A percentile compares a stretch with the other conserved stretches of the same genome.
phyloP scores from a whole-genome alignment of 106 monocot species.

The Allium fistulosum region DNA sequence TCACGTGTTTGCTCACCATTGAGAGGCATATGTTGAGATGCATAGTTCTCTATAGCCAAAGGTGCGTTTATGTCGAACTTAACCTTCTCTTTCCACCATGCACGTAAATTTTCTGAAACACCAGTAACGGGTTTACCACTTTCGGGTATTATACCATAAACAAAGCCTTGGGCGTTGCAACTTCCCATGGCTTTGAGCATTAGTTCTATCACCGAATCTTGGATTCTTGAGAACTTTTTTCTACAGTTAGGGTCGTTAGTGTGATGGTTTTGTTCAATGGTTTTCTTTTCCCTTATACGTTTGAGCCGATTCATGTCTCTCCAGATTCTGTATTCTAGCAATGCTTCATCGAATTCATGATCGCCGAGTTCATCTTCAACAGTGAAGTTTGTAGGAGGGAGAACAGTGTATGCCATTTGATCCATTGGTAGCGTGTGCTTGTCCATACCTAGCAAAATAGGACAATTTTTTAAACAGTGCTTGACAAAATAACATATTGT shows the following conservation, averaged over 20 bases:
- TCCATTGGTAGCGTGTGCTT: no score
- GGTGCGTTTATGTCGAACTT: conserved; percentile 7
- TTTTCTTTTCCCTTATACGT: background rate
- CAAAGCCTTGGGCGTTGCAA: conserved; percentile 13
- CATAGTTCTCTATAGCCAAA: conserved; percentile 5
- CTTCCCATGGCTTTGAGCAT: conserved; percentile 11
- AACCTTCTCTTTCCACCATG: conserved; percentile 17
- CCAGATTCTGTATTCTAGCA: background rate
- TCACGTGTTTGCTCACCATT: background rate
- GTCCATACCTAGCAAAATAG: no score
- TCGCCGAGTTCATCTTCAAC: background rate
- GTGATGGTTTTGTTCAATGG: background rate
- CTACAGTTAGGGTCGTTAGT: background rate
- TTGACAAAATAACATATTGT: no score
- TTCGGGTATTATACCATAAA: conserved; percentile 9
- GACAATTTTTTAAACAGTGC: no score
- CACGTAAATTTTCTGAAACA: conserved; percentile 10
- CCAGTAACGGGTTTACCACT: conserved; percentile 7
- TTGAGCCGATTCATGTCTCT: background rate
- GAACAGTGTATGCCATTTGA: no score
- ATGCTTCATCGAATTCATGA: background rate
- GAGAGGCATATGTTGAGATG: background rate
- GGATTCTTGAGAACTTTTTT: conserved; percentile 22
- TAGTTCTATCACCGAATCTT: conserved; percentile 6
- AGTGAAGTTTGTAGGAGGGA: background rate